phyloP scores from a whole-genome alignment of 2,329 filamentous ascomycete species.

The Atkinsonella hypoxylon region DNA sequence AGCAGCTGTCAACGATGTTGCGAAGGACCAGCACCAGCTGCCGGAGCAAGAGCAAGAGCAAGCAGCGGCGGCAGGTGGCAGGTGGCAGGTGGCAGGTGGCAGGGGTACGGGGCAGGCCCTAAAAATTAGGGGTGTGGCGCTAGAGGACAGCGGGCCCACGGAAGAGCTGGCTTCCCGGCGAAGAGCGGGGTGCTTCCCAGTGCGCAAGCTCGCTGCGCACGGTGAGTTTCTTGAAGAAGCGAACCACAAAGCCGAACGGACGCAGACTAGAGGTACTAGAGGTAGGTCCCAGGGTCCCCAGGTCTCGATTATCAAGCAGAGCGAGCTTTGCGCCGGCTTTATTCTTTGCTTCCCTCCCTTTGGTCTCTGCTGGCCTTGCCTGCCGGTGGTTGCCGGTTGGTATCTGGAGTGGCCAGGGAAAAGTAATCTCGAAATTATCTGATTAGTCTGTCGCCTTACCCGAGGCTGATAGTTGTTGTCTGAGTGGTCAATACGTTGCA shows the following conservation, averaged over 20 bases:
- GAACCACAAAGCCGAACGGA: neutral
- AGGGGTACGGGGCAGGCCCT: slow-evolving; percentile 12
- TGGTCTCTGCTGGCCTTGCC: too few species aligned
- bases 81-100: slow-evolving; percentile 19
- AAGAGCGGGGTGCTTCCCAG: slow-evolving; percentile 1
- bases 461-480: neutral
- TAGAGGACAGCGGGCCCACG: neutral
- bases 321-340: neutral
- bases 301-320: neutral
- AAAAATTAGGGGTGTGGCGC: slow-evolving; percentile 5
- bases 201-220: neutral
- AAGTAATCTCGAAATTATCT: slow-evolving; percentile 2
- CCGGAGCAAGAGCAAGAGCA: too few species aligned
- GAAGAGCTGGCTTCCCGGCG: too few species aligned
- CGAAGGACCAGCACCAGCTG: too few species aligned
- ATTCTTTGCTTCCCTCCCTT: neutral
- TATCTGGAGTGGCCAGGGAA: neutral
- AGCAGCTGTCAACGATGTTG: neutral
- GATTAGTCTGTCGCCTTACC: neutral
- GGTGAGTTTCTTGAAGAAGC: neutral
- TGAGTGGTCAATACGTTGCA: slow-evolving; percentile 3
- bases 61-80: slow-evolving; percentile 5
- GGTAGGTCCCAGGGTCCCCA: slow-evolving; percentile 11
- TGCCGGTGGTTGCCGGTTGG: neutral
- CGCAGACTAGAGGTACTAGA: slow-evolving; percentile 4